Conservation (phyloP, 345 rosid genomes). For the Linum tenue region DNA sequence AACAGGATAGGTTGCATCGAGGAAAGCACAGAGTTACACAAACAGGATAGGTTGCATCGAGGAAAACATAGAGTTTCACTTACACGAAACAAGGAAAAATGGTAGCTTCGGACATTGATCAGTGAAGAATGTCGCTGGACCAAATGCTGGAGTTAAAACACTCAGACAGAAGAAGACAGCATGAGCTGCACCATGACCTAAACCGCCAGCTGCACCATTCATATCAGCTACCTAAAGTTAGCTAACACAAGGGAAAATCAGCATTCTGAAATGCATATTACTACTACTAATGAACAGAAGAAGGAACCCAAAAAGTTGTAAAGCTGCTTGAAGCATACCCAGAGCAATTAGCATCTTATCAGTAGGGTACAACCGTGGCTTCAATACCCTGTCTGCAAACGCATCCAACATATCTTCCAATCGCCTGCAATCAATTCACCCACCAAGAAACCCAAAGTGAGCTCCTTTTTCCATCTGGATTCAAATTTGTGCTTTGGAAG, state of each 20-base stretch:
- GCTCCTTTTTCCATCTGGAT: no score
- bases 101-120: conserved; percentile 74
- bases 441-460: no score
- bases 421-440: conserved; percentile 35
- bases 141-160: conserved; percentile 88
- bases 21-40: no score
- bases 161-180: conserved; percentile 95
- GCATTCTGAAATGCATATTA: not conserved
- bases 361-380: conserved; percentile 72
- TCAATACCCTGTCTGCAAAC: conserved; percentile 84
- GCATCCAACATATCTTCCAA: conserved; percentile 82
- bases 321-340: conserved; percentile 38
- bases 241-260: conserved; percentile 6
- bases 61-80: conserved; percentile 20
- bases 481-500: not conserved
- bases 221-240: conserved; percentile 16
- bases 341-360: conserved; percentile 92
- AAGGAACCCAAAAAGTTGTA: not conserved
- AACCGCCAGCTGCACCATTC: conserved; percentile 92
- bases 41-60: not conserved
- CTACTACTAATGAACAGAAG: not conserved
- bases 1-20: no score
- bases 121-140: conserved; percentile 81
- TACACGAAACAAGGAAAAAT: conserved; percentile 88
- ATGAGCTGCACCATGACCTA: conserved; percentile 98